Base-by-base conservation (phyloP, 1,284 basidiomycete genomes). In the Microbotryum saponariae region DNA sequence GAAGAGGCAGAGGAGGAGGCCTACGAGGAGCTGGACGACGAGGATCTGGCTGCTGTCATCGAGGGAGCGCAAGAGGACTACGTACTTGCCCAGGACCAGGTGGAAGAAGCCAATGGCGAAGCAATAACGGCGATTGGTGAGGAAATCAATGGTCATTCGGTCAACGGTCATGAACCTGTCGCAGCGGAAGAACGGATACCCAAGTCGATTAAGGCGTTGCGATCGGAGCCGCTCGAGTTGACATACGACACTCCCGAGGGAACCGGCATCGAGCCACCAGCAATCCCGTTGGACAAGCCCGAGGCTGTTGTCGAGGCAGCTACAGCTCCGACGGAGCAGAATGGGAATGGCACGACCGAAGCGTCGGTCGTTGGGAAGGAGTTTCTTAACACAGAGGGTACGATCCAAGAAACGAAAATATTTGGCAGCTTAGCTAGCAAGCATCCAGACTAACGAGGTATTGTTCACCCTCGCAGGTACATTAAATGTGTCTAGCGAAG, bases 1-100 rank as follows among this genome's bases (percentile, higher is more conserved):
- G 65, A 67, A n/a, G 61, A 63, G 21, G 59, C 58, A 8, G 63
- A 67, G 21, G 64, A 68, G 21, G 33, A 58, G 25, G 64, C 62
- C 25, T 56, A 62, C 9, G 67, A 60, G 3, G 58, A 66, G 44
- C 56, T 68, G n/a, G 60, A 66, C 23, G 55, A 52, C 14, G 67
- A 64, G 33, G 62, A 66, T 23, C 48, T 64, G 25, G 58, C 50
- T 2, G 64, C 64, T 2, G 60, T 59, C 23, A 56, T 60, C 25
- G 67, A 66, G 18, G 67, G 64, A 3, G 64, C 56, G 23, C 61
- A 66, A 50, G 65, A 71, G 58, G 67, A 67, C 21, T 51, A 50
- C 10, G 51, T 66, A 14, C 27, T 63, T 42, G 54, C 48, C 50
- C 60, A 67, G 50, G 58, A 27, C 45, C 52, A 49, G 16, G 60